Evolutionary conservation across 176 grass and related monocot genomes (phyloP), one percentile per base, ranked within the genome.

Genomic region (Pontederia crassipes): DNA sequence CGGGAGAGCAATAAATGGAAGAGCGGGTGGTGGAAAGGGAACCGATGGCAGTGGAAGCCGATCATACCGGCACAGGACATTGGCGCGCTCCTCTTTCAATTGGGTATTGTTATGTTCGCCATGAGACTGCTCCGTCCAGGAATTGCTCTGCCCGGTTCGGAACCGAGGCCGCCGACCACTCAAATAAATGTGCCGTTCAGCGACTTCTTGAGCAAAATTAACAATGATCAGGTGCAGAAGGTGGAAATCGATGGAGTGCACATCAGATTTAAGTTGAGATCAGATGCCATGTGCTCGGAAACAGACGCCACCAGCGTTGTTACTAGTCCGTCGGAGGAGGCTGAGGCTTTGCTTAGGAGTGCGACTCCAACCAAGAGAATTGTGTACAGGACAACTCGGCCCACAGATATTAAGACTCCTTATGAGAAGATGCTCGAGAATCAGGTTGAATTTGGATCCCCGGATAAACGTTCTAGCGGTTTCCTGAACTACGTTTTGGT

Each of bases 391-490:
- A 98, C 94, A 0, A 98, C 88, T 11, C 69, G 94, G 3, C 94
- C 94, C 4, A 57, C 73, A 53, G 94, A 98, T 78, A 98, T 98
- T 40, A 98, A 88, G 68, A 86, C 94, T 11, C 94, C 94, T 10
- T 98, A 98, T 10, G 94, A 98, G 70, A 98, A 98, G 82, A 98
- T 98, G 94, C 71, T 92, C 52, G 94, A 93, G 46, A 98, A 98
- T 40, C 84, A 60, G 45, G 94, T 98, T 45, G 94, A 98, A 61
- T 98, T 98, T 68, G 94, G 94, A 2, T 98, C 94, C 0, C 94
- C 94, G 1, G 94, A 98, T 55, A 98, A 77, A 70, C 81, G 82
- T 69, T 86, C 87, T 0, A 84, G 88, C 2, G 88, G 94, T 52
- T 86, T 98, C 77, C 79, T 87, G 79, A 98, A 98, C 77, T 83